Percentiles rank a stretch among this genome's conserved stretches.
Conservation (phyloP, 495 filamentous ascomycete species). For the Hyaloscypha hepaticicola region DNA sequence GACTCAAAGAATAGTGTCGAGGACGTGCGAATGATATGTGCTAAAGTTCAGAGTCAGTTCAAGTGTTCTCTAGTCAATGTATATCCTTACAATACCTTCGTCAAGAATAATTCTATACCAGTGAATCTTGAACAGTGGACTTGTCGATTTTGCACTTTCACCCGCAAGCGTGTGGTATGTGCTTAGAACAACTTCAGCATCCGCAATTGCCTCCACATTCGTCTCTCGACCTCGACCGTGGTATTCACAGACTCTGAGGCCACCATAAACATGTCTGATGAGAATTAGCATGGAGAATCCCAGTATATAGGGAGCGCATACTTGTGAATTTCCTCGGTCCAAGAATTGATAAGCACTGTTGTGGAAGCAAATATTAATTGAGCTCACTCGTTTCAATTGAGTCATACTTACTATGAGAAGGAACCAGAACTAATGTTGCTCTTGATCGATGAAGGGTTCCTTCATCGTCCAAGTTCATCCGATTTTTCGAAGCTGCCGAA, state of each 20-base stretch:
- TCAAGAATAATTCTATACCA: neutral
- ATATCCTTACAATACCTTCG: no score
- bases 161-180: neutral
- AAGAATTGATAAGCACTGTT: neutral
- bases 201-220: neutral
- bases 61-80: no score
- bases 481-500: neutral
- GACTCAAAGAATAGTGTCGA: neutral
- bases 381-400: neutral
- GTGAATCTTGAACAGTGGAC: neutral
- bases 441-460: constrained; percentile 35
- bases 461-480: neutral
- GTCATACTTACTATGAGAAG: neutral
- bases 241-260: neutral
- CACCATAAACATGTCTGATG: neutral
- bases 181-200: neutral
- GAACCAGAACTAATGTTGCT: neutral
- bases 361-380: neutral
- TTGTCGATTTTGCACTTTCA: neutral
- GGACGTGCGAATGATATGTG: neutral
- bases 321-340: neutral
- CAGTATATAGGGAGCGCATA: neutral
- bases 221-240: neutral
- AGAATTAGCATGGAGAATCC: neutral
- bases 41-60: neutral